Evolutionary conservation across 768 basidiomycete species (phyloP).

Genomic region (Suillus sp.): DNA sequence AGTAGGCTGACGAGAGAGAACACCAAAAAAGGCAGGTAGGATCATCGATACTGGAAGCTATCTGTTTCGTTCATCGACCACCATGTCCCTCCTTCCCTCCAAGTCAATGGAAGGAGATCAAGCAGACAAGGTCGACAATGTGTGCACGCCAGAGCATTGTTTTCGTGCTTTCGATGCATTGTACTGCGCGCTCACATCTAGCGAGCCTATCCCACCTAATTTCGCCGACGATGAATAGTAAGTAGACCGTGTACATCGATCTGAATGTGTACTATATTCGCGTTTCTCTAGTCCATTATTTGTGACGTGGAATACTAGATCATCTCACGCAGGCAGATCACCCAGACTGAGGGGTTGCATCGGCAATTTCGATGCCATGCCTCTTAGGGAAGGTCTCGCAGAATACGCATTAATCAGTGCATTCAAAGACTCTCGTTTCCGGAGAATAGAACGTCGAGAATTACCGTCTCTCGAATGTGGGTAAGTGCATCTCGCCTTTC

Average conservation of each 20-base stretch:
- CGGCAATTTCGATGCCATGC: conserved; percentile 83
- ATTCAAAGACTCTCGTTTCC: conserved; percentile 86
- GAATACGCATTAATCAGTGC: conserved; percentile 95
- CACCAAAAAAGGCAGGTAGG: conserved; percentile 32
- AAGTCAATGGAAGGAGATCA: conserved; percentile 45
- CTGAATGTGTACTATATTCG: neutral
- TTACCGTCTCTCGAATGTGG: conserved; percentile 82
- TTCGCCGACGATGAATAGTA: conserved; percentile 83
- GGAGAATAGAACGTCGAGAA: conserved; percentile 74
- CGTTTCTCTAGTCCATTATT: conserved; percentile 66
- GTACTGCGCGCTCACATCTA: conserved; percentile 68
- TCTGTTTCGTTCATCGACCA: conserved; percentile 27
- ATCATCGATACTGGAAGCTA: conserved; percentile 5
- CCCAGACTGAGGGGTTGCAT: conserved; percentile 89
- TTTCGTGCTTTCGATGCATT: conserved; percentile 82
- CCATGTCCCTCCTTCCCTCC: conserved; percentile 60
- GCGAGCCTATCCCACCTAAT: conserved; percentile 54
- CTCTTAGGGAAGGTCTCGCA: conserved; percentile 72
- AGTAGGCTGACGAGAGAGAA: conserved; percentile 7
- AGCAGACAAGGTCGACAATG: conserved; percentile 42
- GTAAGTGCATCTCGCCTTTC: conserved; percentile 48
- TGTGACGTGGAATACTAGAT: conserved; percentile 91
- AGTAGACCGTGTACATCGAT: conserved; percentile 27
- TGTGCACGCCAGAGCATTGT: conserved; percentile 75
- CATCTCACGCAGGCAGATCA: conserved; percentile 57